Base-by-base conservation (phyloP, 2,329 filamentous ascomycete genomes). In the Cercospora sojina region DNA sequence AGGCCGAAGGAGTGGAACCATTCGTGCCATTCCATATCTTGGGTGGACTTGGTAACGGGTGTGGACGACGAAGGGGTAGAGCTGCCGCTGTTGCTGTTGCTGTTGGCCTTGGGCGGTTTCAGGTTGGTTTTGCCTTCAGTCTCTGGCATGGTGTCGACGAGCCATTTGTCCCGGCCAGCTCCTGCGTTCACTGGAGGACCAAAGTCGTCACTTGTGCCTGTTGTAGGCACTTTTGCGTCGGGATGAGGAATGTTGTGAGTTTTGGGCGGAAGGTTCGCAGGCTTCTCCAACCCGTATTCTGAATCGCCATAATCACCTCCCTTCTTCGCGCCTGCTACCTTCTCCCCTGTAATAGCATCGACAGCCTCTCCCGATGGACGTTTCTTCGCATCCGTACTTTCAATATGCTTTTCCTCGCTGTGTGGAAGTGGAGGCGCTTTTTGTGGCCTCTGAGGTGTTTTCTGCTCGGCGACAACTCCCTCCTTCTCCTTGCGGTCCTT, bases 1-100 rank as follows among this genome's bases (percentile, higher is more conserved):
- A 98, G 88, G 12, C 96, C 76, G 75, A 95, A 96, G 3, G 95
- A 98, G 79, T 99, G 94, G 74, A 89, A 83, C 18, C 74, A 76
- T 65, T 77, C 75, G 59, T 76, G 72, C 74, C 74, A 77, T 53
- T 74, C 71, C 60, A 64, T 70, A 20, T 68, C 61, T 3, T 59
- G 55, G 6, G 64, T 56, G 7, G 65, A 57, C 64, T 59, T 63
- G 12, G 62, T 23, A 43, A 64, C 59, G 67, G 70, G 55, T n/a
- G 43, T n/a, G 6, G 43, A 23, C 13, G 61, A 12, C 5, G 38
- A 41, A n/a, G 59, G 13, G 3, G 60, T 47, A 9, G 69, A 58
- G 75, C 65, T 77, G 72, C 58, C 61, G 31, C 57, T 65, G 59
- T 65, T 68, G 75, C 65, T 77, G 72, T 57, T 59, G 31, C 57